Percentiles rank a stretch among this genome's conserved stretches.
Evolutionary conservation across 1,284 basidiomycete species (phyloP).

Genomic region (Mycosarcoma mackinlayi): DNA sequence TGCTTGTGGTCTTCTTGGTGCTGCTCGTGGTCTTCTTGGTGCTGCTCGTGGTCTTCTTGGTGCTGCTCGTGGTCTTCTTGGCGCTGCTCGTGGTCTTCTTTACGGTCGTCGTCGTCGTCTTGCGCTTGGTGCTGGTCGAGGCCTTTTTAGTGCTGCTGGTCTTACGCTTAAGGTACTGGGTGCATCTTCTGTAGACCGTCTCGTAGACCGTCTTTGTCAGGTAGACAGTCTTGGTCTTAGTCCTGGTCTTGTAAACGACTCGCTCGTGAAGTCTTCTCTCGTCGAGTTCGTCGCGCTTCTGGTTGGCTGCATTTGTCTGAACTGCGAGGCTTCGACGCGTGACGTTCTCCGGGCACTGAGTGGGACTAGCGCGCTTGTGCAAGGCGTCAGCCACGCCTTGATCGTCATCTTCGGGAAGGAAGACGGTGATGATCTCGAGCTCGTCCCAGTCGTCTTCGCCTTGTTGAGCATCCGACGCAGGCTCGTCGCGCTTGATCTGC

Average conservation of each 20-base stretch:
- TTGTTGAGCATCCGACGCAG: not conserved
- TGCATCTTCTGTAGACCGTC: constrained; percentile 36
- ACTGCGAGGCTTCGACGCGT: constrained; percentile 13
- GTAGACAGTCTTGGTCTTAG: constrained; percentile 15
- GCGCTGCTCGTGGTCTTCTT: constrained; percentile 5
- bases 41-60: constrained; percentile 3
- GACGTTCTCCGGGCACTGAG: constrained; percentile 31
- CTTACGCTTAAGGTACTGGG: constrained; percentile 10
- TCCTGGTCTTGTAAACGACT: constrained; percentile 13
- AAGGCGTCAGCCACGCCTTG: constrained; percentile 8
- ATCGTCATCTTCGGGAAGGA: constrained; percentile 23
- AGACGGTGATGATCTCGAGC: constrained; percentile 48
- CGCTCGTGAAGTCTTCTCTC: no score
- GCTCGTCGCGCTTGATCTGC: not conserved
- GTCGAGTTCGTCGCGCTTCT: constrained; percentile 41
- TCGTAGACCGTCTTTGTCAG: constrained; percentile 39
- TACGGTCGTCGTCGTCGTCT: not conserved
- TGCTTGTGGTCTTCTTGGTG: not conserved
- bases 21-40: not conserved
- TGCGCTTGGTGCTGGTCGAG: constrained; percentile 3
- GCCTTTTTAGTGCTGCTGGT: not conserved
- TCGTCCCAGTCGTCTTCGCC: constrained; percentile 33
- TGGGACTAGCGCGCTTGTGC: constrained; percentile 33
- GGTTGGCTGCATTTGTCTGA: constrained; percentile 16
- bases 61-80: constrained; percentile 2